Percentiles rank a stretch among this genome's conserved stretches.
Conservation (phyloP, 2,329 filamentous ascomycete species). For the Cladosporium halotolerans region DNA sequence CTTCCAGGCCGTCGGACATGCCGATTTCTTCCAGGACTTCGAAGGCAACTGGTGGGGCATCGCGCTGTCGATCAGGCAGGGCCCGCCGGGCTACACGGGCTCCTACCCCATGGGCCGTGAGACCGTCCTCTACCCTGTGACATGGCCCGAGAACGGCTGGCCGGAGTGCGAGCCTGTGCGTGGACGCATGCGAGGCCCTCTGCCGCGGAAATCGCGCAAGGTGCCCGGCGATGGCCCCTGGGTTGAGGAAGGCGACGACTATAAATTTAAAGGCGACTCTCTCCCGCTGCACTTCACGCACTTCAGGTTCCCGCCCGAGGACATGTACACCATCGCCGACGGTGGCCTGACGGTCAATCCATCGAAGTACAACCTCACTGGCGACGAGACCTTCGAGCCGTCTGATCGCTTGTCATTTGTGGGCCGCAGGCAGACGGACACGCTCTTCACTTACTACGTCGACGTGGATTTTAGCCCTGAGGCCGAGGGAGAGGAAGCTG, state of each 20-base stretch:
- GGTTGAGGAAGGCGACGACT: slow-evolving; percentile 38
- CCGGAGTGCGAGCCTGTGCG: slow-evolving; percentile 35
- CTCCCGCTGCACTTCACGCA: slow-evolving; percentile 52
- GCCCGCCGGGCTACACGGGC: slow-evolving; percentile 32
- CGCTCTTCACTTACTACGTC: slow-evolving; percentile 47
- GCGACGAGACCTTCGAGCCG: slow-evolving; percentile 23
- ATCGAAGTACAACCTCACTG: slow-evolving; percentile 50
- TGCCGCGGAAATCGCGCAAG: slow-evolving; percentile 32
- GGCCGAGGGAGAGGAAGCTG: slow-evolving; percentile 43
- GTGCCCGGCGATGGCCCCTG: slow-evolving; percentile 39
- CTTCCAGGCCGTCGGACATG: slow-evolving; percentile 51
- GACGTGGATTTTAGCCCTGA: slow-evolving; percentile 41
- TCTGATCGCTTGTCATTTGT: slow-evolving; percentile 45
- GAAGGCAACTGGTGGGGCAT: slow-evolving; percentile 49
- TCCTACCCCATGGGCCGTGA: slow-evolving; percentile 51
- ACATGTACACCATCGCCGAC: slow-evolving; percentile 41
- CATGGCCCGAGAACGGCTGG: slow-evolving; percentile 42
- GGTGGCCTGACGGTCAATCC: slow-evolving; percentile 40
- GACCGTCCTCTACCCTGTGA: slow-evolving; percentile 44
- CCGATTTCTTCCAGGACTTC: slow-evolving; percentile 50
- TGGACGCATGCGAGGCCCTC: slow-evolving; percentile 40
- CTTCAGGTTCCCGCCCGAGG: slow-evolving; percentile 47
- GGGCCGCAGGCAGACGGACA: slow-evolving; percentile 50
- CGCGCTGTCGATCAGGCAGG: slow-evolving; percentile 42
- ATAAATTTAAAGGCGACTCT: slow-evolving; percentile 41